phyloP scores from a whole-genome alignment of 2,329 filamentous ascomycete species.

The Colletotrichum magnum region DNA sequence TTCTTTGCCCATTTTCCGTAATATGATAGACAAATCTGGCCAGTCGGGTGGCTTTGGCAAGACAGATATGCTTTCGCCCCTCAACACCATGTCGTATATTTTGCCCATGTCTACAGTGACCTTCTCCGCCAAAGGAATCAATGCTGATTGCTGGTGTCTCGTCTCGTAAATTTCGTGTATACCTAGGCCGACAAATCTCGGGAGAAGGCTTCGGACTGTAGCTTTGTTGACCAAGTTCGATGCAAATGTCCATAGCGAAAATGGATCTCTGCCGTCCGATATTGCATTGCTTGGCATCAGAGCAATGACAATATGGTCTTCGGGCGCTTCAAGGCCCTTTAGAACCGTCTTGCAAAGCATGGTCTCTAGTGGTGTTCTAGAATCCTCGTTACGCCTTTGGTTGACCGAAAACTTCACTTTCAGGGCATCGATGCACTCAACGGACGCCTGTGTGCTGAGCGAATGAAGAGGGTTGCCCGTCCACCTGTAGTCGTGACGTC shows the following conservation, averaged over 20 bases:
- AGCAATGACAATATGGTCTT: neutral
- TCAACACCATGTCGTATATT: too few species aligned
- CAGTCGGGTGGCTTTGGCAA: neutral
- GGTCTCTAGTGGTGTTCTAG: neutral
- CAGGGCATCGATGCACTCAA: neutral
- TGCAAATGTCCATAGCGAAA: too few species aligned
- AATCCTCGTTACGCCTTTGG: neutral
- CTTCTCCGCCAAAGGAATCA: too few species aligned
- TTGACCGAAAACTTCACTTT: neutral
- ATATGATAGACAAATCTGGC: neutral
- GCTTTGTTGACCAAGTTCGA: too few species aligned
- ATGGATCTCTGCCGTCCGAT: neutral
- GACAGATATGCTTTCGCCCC: too few species aligned
- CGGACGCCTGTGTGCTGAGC: neutral
- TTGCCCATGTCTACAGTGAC: too few species aligned
- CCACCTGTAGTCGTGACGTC: neutral
- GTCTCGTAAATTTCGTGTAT: too few species aligned
- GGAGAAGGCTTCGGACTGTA: too few species aligned
- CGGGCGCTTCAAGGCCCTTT: too few species aligned
- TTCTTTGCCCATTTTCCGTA: neutral
- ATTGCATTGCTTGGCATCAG: neutral
- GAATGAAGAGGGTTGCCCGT: neutral
- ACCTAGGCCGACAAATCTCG: too few species aligned
- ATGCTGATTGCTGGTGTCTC: too few species aligned
- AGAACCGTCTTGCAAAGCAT: too few species aligned